phyloP scores from a whole-genome alignment of 305 asterid species.

The Solanum hybrid region DNA sequence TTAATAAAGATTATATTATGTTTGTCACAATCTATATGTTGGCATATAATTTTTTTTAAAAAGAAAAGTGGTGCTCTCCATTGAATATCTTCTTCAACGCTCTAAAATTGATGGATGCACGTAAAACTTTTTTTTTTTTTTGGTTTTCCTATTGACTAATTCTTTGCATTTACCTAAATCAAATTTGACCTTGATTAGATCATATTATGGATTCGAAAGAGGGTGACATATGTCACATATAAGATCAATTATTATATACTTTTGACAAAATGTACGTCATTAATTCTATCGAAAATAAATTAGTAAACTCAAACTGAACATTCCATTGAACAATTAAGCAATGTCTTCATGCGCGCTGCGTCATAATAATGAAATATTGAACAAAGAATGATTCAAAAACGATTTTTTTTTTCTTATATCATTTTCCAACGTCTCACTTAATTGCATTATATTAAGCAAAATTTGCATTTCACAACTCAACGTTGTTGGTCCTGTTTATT shows the following conservation, averaged over 20 bases:
- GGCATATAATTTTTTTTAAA: neutral
- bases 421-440: neutral
- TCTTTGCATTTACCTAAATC: neutral
- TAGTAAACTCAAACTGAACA: neutral
- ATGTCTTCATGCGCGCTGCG: neutral
- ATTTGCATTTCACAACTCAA: neutral
- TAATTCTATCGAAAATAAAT: neutral
- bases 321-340: neutral
- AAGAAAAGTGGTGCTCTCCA: neutral
- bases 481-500: neutral
- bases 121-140: neutral
- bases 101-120: neutral
- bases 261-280: neutral
- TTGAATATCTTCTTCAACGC: neutral
- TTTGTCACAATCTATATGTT: neutral
- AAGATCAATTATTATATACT: neutral
- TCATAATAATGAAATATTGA: neutral
- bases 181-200: neutral
- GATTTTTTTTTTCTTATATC: neutral
- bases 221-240: neutral
- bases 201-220: neutral
- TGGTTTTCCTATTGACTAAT: neutral
- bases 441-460: neutral
- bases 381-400: neutral
- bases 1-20: neutral